Evolutionary conservation across 352 stramenopile species (phyloP).

Genomic region (Globisporangium abappressorium): DNA sequence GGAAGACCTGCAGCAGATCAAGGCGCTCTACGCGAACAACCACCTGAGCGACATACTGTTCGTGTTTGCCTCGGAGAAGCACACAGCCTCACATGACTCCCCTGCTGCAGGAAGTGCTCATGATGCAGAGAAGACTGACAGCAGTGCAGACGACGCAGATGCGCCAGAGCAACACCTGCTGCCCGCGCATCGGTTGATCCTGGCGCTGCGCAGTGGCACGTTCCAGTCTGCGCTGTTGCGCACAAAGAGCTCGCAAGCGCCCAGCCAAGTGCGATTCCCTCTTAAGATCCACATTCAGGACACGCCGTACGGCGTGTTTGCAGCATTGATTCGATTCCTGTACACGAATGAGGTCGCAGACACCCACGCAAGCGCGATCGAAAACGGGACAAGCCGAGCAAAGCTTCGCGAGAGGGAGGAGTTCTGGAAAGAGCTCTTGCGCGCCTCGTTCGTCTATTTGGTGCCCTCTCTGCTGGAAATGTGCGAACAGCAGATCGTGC

Average conservation of each 20-base stretch:
- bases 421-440: constrained; percentile 68
- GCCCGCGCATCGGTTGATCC: constrained; percentile 70
- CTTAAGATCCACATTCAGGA: constrained; percentile 82
- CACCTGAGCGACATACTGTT: constrained; percentile 82
- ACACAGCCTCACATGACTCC: not conserved
- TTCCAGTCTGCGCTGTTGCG: constrained; percentile 62
- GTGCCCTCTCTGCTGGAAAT: constrained; percentile 66
- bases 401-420: constrained; percentile 25
- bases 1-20: constrained; percentile 53
- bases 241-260: constrained; percentile 67
- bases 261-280: constrained; percentile 68
- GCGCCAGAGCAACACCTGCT: constrained; percentile 42
- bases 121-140: not conserved
- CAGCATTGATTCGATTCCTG: constrained; percentile 61
- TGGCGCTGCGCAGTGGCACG: constrained; percentile 70
- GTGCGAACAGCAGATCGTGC: constrained; percentile 47
- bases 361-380: not conserved
- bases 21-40: constrained; percentile 60
- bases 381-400: not conserved
- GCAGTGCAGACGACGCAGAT: not conserved
- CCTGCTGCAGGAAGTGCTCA: not conserved
- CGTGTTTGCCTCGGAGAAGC: constrained; percentile 52
- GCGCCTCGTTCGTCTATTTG: constrained; percentile 69
- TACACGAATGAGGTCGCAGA: constrained; percentile 68
- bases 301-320: constrained; percentile 73